These are phyloP conservation scores for Lipomyces lipofer DNA, from an alignment of 805 yeast species.

Conservation along the genomic window DNA sequence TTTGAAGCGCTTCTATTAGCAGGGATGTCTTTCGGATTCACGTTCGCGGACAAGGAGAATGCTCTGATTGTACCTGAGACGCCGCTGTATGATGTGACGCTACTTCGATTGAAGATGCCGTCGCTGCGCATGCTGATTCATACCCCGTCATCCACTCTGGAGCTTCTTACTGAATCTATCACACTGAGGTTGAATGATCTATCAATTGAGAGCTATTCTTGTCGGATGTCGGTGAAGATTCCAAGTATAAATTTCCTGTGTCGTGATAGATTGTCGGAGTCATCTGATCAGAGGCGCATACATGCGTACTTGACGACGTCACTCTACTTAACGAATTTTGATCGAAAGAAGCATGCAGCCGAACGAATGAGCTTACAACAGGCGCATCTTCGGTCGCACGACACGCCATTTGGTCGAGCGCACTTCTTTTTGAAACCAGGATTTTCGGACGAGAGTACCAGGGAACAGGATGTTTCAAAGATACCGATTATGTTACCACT, in stretches of 20 bases:
- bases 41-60: slow-evolving; percentile 76
- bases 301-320: slow-evolving; percentile 57
- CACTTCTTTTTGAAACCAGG: slow-evolving; percentile 58
- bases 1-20: slow-evolving; percentile 48
- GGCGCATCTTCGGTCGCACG: slow-evolving; percentile 65
- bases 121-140: slow-evolving; percentile 46
- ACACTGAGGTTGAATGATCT: slow-evolving; percentile 61
- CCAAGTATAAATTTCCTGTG: slow-evolving; percentile 47
- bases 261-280: slow-evolving; percentile 8
- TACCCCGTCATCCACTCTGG: slow-evolving; percentile 38
- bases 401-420: slow-evolving; percentile 78
- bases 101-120: slow-evolving; percentile 58
- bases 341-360: slow-evolving; percentile 50
- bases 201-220: slow-evolving; percentile 64
- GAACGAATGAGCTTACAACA: slow-evolving; percentile 58
- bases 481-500: slow-evolving; percentile 34
- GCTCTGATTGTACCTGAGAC: slow-evolving; percentile 59
- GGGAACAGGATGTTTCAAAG: slow-evolving; percentile 38
- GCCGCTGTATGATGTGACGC: slow-evolving; percentile 65
- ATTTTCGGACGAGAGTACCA: slow-evolving; percentile 1
- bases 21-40: slow-evolving; percentile 54
- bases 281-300: slow-evolving; percentile 11
- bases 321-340: slow-evolving; percentile 58
- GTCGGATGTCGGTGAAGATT: slow-evolving; percentile 51
- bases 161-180: slow-evolving; percentile 35